Conservation (phyloP, 2,329 filamentous ascomycete species). For the Trichoderma brevicompactum region DNA sequence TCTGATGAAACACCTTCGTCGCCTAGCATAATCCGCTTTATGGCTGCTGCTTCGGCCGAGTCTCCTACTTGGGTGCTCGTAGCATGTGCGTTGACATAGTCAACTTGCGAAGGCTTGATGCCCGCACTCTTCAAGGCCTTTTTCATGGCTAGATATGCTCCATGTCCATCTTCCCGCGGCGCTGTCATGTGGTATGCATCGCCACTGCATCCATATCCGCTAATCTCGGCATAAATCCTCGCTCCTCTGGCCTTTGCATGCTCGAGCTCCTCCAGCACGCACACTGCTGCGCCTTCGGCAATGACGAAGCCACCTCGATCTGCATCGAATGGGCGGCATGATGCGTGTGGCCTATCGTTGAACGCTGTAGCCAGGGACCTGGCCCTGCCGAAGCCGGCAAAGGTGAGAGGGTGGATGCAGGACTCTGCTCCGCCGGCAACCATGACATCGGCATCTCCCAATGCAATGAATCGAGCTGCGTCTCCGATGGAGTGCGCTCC, state of each 20-base stretch:
- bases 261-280: constrained; percentile 87
- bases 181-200: constrained; percentile 96
- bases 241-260: constrained; percentile 82
- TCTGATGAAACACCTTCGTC: constrained; percentile 67
- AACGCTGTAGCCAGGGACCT: constrained; percentile 82
- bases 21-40: constrained; percentile 76
- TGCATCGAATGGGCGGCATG: constrained; percentile 86
- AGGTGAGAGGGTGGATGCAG: constrained; percentile 91
- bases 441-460: constrained; percentile 93
- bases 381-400: constrained; percentile 88
- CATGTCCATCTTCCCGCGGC: constrained; percentile 78
- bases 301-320: constrained; percentile 86
- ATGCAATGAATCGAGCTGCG: constrained; percentile 88
- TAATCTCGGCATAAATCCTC: constrained; percentile 83
- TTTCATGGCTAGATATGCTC: constrained; percentile 84
- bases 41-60: constrained; percentile 82
- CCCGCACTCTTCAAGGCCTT: constrained; percentile 75
- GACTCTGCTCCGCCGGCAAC: constrained; percentile 93
- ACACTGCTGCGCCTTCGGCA: constrained; percentile 84
- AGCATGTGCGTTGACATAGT: constrained; percentile 95
- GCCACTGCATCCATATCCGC: constrained; percentile 86
- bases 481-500: constrained; percentile 94
- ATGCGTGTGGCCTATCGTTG: constrained; percentile 70
- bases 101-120: constrained; percentile 70
- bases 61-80: constrained; percentile 88